Evolutionary conservation across 441 rosid species (phyloP).

Genomic region (Jatropha podagrica): DNA sequence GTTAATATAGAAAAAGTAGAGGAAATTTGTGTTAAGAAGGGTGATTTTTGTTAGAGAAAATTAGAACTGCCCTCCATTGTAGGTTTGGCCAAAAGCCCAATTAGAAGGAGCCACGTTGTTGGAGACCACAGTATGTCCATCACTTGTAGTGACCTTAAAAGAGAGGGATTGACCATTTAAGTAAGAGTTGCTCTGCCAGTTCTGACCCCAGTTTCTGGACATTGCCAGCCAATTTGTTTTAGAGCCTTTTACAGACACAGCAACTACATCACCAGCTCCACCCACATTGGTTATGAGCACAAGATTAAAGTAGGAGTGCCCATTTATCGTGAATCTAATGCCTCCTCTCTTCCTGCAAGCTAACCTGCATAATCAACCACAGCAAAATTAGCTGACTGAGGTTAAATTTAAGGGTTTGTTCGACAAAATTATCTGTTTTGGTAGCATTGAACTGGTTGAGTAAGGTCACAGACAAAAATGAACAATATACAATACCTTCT

Average conservation of each 20-base stretch:
- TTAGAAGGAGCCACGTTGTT: constrained; percentile 33
- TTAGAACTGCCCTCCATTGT: constrained; percentile 31
- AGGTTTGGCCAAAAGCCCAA: constrained; percentile 45
- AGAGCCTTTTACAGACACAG: constrained; percentile 32
- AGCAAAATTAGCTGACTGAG: not conserved
- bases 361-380: constrained; percentile 24
- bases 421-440: too few species aligned
- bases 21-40: not conserved
- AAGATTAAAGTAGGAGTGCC: constrained; percentile 42
- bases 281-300: constrained; percentile 41
- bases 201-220: constrained; percentile 49
- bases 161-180: constrained; percentile 44
- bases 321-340: constrained; percentile 38
- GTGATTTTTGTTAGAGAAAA: constrained; percentile 3
- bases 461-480: too few species aligned
- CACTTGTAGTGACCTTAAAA: constrained; percentile 39
- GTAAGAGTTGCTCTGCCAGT: constrained; percentile 43
- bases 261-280: constrained; percentile 24
- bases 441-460: too few species aligned
- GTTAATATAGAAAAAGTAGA: not conserved
- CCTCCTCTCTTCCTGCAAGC: constrained; percentile 33
- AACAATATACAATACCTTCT: constrained; percentile 23
- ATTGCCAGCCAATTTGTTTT: constrained; percentile 31
- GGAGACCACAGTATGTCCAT: constrained; percentile 28
- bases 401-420: too few species aligned